These are phyloP conservation scores for Wickerhamiella infanticola DNA, from an alignment of 1,139 yeast genomes.

Conservation along the genomic window DNA sequence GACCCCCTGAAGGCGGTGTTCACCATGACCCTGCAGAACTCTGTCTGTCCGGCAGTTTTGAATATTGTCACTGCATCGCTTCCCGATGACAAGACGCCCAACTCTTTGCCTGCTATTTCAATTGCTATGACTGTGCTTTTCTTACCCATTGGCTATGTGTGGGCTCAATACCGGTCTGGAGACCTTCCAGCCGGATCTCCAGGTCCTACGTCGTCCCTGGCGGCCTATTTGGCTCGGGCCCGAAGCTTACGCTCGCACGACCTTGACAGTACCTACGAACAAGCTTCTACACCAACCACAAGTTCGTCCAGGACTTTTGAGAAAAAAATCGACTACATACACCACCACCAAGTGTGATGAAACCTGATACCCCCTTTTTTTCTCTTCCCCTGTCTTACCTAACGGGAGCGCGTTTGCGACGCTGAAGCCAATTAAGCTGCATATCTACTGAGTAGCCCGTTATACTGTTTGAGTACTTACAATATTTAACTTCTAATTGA, in stretches of 20 bases:
- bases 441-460: neutral
- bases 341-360: neutral
- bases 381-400: neutral
- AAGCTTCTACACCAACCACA: neutral
- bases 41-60: constrained; percentile 60
- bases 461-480: too few relatives aligned
- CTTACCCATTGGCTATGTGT: constrained; percentile 15
- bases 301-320: neutral
- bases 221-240: neutral
- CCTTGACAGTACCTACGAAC: neutral
- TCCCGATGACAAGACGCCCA: neutral
- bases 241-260: neutral
- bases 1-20: constrained; percentile 65
- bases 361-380: neutral
- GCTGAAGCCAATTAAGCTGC: neutral
- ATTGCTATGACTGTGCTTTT: constrained; percentile 14
- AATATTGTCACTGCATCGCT: constrained; percentile 27
- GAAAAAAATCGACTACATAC: neutral
- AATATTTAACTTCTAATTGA: too few relatives aligned
- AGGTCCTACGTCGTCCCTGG: neutral
- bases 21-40: constrained; percentile 71
- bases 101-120: constrained; percentile 8
- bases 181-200: neutral
- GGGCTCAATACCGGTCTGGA: constrained; percentile 12
- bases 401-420: neutral